These are phyloP conservation scores for Globisporangium orthogonon DNA, from an alignment of 352 stramenopile genomes.

Conservation along the genomic window DNA sequence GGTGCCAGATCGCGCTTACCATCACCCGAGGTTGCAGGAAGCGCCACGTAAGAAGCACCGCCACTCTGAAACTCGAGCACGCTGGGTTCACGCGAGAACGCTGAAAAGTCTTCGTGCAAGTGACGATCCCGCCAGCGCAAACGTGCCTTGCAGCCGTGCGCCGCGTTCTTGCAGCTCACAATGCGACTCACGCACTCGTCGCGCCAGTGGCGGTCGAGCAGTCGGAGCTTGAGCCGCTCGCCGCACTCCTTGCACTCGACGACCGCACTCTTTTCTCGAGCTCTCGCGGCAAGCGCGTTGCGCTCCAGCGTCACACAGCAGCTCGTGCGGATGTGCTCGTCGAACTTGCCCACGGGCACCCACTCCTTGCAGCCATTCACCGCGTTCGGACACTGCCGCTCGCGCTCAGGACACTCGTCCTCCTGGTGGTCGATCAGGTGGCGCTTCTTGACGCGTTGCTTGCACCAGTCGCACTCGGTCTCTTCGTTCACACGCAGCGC, in stretches of 20 bases:
- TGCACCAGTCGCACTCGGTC: slow-evolving; percentile 60
- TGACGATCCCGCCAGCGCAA: slow-evolving; percentile 66
- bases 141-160: slow-evolving; percentile 48
- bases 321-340: slow-evolving; percentile 33
- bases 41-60: slow-evolving; percentile 33
- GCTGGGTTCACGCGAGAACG: slow-evolving; percentile 31
- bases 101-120: slow-evolving; percentile 57
- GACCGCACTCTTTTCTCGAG: slow-evolving; percentile 36
- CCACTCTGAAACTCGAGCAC: slow-evolving; percentile 46
- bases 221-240: slow-evolving; percentile 24
- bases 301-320: slow-evolving; percentile 53
- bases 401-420: slow-evolving; percentile 59
- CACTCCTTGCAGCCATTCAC: slow-evolving; percentile 57
- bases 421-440: slow-evolving; percentile 70
- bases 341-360: slow-evolving; percentile 55
- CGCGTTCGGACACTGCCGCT: slow-evolving; percentile 61
- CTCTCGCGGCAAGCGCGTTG: slow-evolving; percentile 40
- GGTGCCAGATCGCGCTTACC: slow-evolving; percentile 32
- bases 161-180: slow-evolving; percentile 59
- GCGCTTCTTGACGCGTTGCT: slow-evolving; percentile 52
- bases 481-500: slow-evolving; percentile 45
- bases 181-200: slow-evolving; percentile 58
- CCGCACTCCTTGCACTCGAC: slow-evolving; percentile 52
- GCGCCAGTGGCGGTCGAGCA: slow-evolving; percentile 29
- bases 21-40: slow-evolving; percentile 9